Base-by-base conservation (phyloP, 2,329 filamentous ascomycete genomes). In the Neonectria faginata region DNA sequence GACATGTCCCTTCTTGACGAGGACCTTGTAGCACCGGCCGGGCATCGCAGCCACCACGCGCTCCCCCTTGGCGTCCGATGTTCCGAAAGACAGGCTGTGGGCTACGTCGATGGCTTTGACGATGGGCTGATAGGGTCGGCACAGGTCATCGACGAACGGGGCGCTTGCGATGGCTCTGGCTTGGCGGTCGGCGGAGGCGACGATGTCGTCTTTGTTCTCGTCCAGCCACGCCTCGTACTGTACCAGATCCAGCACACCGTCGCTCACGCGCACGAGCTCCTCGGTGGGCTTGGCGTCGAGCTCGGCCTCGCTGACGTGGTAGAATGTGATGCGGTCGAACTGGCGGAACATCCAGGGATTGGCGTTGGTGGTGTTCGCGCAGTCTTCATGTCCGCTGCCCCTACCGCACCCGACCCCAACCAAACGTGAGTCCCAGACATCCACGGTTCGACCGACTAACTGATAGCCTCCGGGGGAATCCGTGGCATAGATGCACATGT, bases 401-500 rank as follows among this genome's bases (percentile, higher is more conserved):
- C 52, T 61, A 20, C 14, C 20, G 22, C 50, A 36, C 10, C 56
- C 61, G 16, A 42, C 31, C 10, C 18, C 42, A 8, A 60, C 20
- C 20, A 65, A 53, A 18, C 39, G 54, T 9, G 69, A 57, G 62
- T 78, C 74, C 78, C 78, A 80, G 10, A 78, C 76, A 27, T 75
- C 71, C 2, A 76, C 63, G 0, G 78, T 80, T 16, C 77, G 72
- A 0, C 78, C 78, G 0, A 79, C 75, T 11, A 80, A 72, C 63
- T 80, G 78, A 65, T 80, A 80, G 0, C 78, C 78, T 2, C 78
- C 78, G 2, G 78, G 78, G 5, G 76, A 78, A 39, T 79, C 75
- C 12, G 76, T 76, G 9, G 76, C 77, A 51, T 79, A 80, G n/a
- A 80, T 79, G 47, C 78, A 79, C 73, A 80, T 77, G 51, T 79